Percentiles rank a stretch among this genome's conserved stretches.
Evolutionary conservation across 208 protist species (phyloP).

Genomic region (Trypanosoma theileri): DNA sequence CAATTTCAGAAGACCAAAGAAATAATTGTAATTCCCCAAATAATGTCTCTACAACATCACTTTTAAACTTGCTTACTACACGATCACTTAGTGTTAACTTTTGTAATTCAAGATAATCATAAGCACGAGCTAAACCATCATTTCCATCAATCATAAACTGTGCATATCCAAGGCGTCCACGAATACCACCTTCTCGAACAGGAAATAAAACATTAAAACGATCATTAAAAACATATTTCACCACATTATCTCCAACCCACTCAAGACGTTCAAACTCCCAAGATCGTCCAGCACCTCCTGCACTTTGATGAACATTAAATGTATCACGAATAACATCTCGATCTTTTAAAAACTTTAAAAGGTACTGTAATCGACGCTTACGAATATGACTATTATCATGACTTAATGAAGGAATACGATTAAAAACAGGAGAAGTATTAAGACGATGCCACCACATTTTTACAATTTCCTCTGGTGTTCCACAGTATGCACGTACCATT

Average conservation of each 20-base stretch:
- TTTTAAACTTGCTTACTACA: constrained; percentile 92
- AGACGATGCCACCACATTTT: constrained; percentile 73
- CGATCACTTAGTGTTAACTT: constrained; percentile 60
- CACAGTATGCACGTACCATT: constrained; percentile 77
- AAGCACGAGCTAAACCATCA: constrained; percentile 79
- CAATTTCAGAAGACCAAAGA: constrained; percentile 69
- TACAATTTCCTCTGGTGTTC: constrained; percentile 78
- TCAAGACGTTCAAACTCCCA: constrained; percentile 91
- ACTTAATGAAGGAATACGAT: constrained; percentile 66
- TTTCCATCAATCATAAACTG: constrained; percentile 91
- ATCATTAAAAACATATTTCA: constrained; percentile 87
- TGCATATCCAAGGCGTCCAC: constrained; percentile 60
- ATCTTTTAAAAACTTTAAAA: constrained; percentile 81
- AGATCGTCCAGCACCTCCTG: constrained; percentile 43
- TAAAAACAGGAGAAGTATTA: constrained; percentile 42
- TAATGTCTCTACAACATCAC: constrained; percentile 87
- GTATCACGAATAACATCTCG: constrained; percentile 62
- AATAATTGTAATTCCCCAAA: constrained; percentile 88
- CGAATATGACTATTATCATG: constrained; percentile 69
- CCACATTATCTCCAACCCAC: constrained; percentile 84
- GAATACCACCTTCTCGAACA: constrained; percentile 63
- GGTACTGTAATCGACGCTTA: constrained; percentile 71
- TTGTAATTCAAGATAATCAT: constrained; percentile 84
- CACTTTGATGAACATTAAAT: constrained; percentile 62
- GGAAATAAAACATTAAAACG: constrained; percentile 69